These are phyloP conservation scores for Sarocladiaceae sp. DNA, from an alignment of 2,329 filamentous ascomycete genomes.

Conservation along the genomic window DNA sequence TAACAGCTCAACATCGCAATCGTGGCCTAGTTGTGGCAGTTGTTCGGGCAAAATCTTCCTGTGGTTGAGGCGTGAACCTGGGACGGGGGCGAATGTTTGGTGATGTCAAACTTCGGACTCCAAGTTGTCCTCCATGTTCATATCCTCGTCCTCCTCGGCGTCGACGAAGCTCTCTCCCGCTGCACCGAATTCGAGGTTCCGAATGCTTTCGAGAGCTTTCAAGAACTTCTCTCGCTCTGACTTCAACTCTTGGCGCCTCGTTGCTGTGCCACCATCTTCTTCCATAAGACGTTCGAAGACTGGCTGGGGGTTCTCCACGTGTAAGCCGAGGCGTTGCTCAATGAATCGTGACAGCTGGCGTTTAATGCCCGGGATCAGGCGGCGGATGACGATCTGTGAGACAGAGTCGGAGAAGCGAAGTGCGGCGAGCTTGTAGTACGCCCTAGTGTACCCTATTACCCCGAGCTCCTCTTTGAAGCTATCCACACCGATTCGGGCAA, in stretches of 20 bases:
- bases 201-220: slow-evolving; percentile 42
- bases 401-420: slow-evolving; percentile 58
- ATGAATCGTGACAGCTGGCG: slow-evolving; percentile 36
- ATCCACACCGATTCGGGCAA: slow-evolving; percentile 50
- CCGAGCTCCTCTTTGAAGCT: slow-evolving; percentile 55
- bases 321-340: slow-evolving; percentile 33
- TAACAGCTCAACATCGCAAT: too few relatives aligned
- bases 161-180: slow-evolving; percentile 11
- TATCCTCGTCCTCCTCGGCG: not conserved
- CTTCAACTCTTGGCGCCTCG: slow-evolving; percentile 35
- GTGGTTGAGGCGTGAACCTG: too few relatives aligned
- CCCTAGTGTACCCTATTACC: slow-evolving; percentile 59
- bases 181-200: slow-evolving; percentile 33
- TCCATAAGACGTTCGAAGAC: slow-evolving; percentile 43
- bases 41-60: too few relatives aligned
- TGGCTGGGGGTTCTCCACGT: slow-evolving; percentile 16
- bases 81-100: too few relatives aligned
- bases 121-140: not conserved
- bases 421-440: slow-evolving; percentile 66
- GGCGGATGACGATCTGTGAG: slow-evolving; percentile 42
- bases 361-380: slow-evolving; percentile 42
- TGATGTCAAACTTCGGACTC: not conserved
- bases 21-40: too few relatives aligned
- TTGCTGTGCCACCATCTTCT: slow-evolving; percentile 40
- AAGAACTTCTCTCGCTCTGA: slow-evolving; percentile 40